These are phyloP conservation scores for Neodidymelliopsis sp. DNA, from an alignment of 2,329 filamentous ascomycete species.

Conservation along the genomic window DNA sequence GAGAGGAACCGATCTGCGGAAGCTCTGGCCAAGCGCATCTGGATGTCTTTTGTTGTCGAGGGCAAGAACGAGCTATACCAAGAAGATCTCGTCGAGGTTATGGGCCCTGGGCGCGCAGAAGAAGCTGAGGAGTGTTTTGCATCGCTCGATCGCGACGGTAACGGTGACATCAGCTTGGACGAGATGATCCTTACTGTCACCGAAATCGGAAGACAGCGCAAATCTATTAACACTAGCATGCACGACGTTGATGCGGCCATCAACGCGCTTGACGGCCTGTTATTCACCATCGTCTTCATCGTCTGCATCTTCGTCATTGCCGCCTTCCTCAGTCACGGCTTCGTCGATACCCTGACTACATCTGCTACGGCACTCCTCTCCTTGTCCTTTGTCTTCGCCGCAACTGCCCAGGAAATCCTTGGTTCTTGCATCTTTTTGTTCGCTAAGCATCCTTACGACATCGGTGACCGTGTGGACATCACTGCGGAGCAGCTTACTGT, in stretches of 20 bases:
- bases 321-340: slow-evolving; percentile 86
- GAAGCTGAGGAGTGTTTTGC: slow-evolving; percentile 88
- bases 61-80: slow-evolving; percentile 78
- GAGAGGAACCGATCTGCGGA: slow-evolving; percentile 86
- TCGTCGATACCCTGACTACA: slow-evolving; percentile 84
- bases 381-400: slow-evolving; percentile 94
- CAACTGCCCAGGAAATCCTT: slow-evolving; percentile 92
- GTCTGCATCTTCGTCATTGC: slow-evolving; percentile 87
- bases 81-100: slow-evolving; percentile 87
- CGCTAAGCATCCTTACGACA: slow-evolving; percentile 97
- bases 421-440: slow-evolving; percentile 98
- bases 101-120: slow-evolving; percentile 74
- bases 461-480: slow-evolving; percentile 92
- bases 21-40: slow-evolving; percentile 90
- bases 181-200: slow-evolving; percentile 92
- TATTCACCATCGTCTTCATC: slow-evolving; percentile 81
- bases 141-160: slow-evolving; percentile 82
- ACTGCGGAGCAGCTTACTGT: slow-evolving; percentile 75
- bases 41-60: slow-evolving; percentile 98
- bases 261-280: slow-evolving; percentile 84
- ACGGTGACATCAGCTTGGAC: slow-evolving; percentile 92
- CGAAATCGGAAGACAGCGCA: slow-evolving; percentile 84
- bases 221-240: slow-evolving; percentile 91
- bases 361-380: slow-evolving; percentile 92
- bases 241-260: slow-evolving; percentile 97